Conservation (phyloP, 2,329 filamentous ascomycete species). For the Aspergillus sp. region DNA sequence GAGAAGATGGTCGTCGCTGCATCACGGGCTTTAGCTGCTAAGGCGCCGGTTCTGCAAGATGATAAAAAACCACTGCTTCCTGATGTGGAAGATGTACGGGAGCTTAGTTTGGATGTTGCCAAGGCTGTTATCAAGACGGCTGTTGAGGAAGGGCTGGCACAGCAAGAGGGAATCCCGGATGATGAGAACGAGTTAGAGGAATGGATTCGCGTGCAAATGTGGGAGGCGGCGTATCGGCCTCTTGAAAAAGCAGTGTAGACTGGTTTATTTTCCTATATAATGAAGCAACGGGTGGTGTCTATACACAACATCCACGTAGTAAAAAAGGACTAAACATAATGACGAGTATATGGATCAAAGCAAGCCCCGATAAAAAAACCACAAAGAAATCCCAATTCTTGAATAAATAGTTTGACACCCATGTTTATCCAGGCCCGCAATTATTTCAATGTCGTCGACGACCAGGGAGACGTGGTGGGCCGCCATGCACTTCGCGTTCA, state of each 20-base stretch:
- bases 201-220: constrained; percentile 46
- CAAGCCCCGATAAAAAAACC: too few species aligned
- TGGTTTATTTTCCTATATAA: too few species aligned
- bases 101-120: constrained; percentile 76
- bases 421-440: too few species aligned
- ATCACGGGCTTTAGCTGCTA: constrained; percentile 67
- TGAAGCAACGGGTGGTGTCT: too few species aligned
- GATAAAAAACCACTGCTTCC: constrained; percentile 68
- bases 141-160: constrained; percentile 66
- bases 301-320: too few species aligned
- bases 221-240: constrained; percentile 39
- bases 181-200: constrained; percentile 36
- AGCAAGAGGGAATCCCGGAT: constrained; percentile 63
- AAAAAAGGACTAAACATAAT: too few species aligned
- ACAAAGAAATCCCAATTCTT: too few species aligned
- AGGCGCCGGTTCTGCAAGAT: constrained; percentile 69
- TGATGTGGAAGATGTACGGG: constrained; percentile 70
- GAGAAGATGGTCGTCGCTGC: constrained; percentile 82
- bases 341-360: too few species aligned
- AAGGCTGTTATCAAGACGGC: constrained; percentile 72
- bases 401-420: too few species aligned
- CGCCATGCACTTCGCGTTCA: too few species aligned
- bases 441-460: too few species aligned
- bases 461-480: too few species aligned
- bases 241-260: constrained; percentile 5